Evolutionary conservation across 75 land plant genomes (phyloP).

Genomic region (Cupressus sempervirens): DNA sequence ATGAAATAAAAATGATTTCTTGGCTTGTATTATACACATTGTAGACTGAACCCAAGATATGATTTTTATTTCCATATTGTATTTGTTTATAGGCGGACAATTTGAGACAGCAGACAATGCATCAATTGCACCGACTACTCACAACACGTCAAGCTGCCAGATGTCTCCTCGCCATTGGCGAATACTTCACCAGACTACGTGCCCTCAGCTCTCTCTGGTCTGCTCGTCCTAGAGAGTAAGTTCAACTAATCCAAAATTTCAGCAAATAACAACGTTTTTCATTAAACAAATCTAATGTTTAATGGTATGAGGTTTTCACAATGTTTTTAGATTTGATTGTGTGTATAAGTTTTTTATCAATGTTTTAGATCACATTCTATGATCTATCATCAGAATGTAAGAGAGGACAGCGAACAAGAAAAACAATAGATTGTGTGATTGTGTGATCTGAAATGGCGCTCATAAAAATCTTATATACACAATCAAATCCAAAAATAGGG

Average conservation of each 20-base stretch:
- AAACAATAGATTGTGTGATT: no score
- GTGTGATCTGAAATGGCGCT: no score
- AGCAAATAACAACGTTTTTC: not conserved
- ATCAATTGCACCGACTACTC: slow-evolving; percentile 25
- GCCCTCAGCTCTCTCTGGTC: slow-evolving; percentile 39
- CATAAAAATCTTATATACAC: no score
- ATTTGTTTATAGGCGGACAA: slow-evolving; percentile 26
- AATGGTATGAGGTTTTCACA: no score
- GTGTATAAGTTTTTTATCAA: no score
- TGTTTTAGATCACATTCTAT: no score
- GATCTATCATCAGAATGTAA: no score
- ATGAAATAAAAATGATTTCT: not conserved
- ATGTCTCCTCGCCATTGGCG: slow-evolving; percentile 27
- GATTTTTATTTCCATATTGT: not conserved
- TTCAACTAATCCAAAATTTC: not conserved
- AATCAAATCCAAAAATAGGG: no score
- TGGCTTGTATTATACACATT: not conserved
- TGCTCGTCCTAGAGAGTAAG: slow-evolving; percentile 25
- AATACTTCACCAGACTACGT: slow-evolving; percentile 27
- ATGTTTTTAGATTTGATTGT: no score
- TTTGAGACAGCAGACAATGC: slow-evolving; percentile 33
- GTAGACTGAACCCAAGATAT: no score
- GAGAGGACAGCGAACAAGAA: no score
- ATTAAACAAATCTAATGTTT: not conserved
- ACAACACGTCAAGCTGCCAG: slow-evolving; percentile 32